phyloP scores from a whole-genome alignment of 2,329 filamentous ascomycete genomes.

The Fusarium buharicum region DNA sequence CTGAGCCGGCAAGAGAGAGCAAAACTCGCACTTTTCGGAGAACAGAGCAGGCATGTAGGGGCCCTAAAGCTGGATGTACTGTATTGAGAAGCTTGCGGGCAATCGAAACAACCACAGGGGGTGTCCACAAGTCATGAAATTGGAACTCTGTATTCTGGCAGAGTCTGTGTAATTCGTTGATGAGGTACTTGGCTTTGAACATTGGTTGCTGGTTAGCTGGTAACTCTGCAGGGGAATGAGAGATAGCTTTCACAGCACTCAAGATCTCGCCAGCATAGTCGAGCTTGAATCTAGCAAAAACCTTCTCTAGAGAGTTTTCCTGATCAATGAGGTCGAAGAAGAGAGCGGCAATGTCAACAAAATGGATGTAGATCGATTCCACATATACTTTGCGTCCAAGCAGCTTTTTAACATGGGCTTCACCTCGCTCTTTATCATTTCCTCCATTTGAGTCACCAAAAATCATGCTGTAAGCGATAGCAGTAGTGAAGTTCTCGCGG shows the following conservation, averaged over 20 bases:
- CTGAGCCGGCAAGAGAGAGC: slow-evolving; percentile 78
- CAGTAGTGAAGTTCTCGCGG: slow-evolving; percentile 76
- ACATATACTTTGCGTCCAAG: slow-evolving; percentile 75
- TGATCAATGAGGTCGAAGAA: slow-evolving; percentile 83
- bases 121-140: slow-evolving; percentile 75
- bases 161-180: slow-evolving; percentile 80
- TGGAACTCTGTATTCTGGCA: slow-evolving; percentile 77
- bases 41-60: slow-evolving; percentile 86
- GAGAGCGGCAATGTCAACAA: slow-evolving; percentile 79
- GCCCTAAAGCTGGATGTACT: slow-evolving; percentile 84
- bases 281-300: slow-evolving; percentile 69
- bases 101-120: slow-evolving; percentile 77
- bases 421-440: slow-evolving; percentile 63
- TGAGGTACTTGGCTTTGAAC: slow-evolving; percentile 81
- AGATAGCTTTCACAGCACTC: slow-evolving; percentile 73
- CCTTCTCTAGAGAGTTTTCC: slow-evolving; percentile 76
- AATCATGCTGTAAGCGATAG: slow-evolving; percentile 84
- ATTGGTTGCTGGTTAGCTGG: slow-evolving; percentile 86
- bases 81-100: slow-evolving; percentile 82
- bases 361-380: slow-evolving; percentile 72
- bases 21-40: slow-evolving; percentile 87
- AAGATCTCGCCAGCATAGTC: slow-evolving; percentile 71
- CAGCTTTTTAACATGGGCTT: slow-evolving; percentile 73
- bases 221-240: slow-evolving; percentile 72
- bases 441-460: slow-evolving; percentile 55